These are phyloP conservation scores for Vicia villosa DNA, from an alignment of 306 rosid genomes.

Conservation along the genomic window DNA sequence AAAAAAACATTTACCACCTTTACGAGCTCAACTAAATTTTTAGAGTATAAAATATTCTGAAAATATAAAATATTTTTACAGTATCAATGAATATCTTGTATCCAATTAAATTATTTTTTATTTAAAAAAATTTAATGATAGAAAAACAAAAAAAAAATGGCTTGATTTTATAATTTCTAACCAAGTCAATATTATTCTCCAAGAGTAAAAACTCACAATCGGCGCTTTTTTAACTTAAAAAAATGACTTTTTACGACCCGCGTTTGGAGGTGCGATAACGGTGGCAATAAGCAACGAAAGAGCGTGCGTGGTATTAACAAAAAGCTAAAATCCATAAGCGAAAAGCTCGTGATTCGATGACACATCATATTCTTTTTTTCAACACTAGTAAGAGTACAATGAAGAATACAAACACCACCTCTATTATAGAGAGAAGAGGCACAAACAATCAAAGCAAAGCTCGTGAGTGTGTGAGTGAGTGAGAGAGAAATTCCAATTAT, in stretches of 20 bases:
- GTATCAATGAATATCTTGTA: too few relatives aligned
- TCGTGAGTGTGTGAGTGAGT: slow-evolving; percentile 6
- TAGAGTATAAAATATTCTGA: too few relatives aligned
- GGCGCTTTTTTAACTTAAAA: not conserved
- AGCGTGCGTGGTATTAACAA: not conserved
- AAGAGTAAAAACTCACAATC: not conserved
- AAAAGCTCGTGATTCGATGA: slow-evolving; percentile 45
- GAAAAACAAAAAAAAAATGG: too few relatives aligned
- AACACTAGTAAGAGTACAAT: slow-evolving; percentile 19
- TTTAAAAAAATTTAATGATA: too few relatives aligned
- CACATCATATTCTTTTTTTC: not conserved
- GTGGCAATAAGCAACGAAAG: not conserved
- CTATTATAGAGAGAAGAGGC: slow-evolving; percentile 12
- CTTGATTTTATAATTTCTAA: too few relatives aligned
- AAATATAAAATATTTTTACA: too few relatives aligned
- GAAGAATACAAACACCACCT: slow-evolving; percentile 8
- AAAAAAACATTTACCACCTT: too few relatives aligned
- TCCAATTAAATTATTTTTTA: too few relatives aligned
- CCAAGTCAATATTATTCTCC: not conserved
- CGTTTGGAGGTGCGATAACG: not conserved
- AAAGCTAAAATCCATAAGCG: not conserved
- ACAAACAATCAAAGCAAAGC: not conserved
- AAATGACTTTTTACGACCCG: not conserved
- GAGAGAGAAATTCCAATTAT: slow-evolving; percentile 35
- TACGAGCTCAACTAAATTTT: too few relatives aligned